phyloP scores from a whole-genome alignment of 2,329 filamentous ascomycete species.

The Neurospora crassa region DNA sequence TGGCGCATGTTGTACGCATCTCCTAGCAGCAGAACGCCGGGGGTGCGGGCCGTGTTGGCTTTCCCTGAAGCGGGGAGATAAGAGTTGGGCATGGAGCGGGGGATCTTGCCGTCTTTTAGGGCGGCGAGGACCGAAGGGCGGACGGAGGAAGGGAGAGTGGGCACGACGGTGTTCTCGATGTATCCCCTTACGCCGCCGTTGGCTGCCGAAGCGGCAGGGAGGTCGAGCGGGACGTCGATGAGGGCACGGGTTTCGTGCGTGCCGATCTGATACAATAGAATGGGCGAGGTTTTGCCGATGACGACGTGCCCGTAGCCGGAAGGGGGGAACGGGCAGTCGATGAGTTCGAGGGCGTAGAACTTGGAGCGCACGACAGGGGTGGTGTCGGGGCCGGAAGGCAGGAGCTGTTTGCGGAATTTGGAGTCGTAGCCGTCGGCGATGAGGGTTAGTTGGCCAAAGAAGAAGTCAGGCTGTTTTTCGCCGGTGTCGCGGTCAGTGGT shows the following conservation, averaged over 20 bases:
- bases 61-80: conserved; percentile 62
- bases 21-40: conserved; percentile 73
- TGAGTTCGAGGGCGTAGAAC: conserved; percentile 89
- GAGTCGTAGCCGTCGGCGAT: conserved; percentile 88
- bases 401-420: conserved; percentile 77
- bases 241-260: conserved; percentile 86
- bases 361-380: conserved; percentile 67
- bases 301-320: conserved; percentile 79
- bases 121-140: conserved; percentile 67
- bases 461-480: conserved; percentile 57
- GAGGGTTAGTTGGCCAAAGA: conserved; percentile 82
- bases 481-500: conserved; percentile 44
- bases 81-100: conserved; percentile 85
- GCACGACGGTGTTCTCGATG: conserved; percentile 66
- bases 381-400: conserved; percentile 35
- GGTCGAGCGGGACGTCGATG: conserved; percentile 73
- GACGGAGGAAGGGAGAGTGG: conserved; percentile 61
- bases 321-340: conserved; percentile 71
- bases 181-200: conserved; percentile 80
- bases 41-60: conserved; percentile 39
- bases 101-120: conserved; percentile 67
- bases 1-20: conserved; percentile 99
- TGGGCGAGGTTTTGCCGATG: conserved; percentile 64
- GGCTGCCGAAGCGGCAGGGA: conserved; percentile 61
- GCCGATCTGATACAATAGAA: conserved; percentile 95